Conservation (phyloP, 1,284 basidiomycete species). For the Leccinum griseonigrum region DNA sequence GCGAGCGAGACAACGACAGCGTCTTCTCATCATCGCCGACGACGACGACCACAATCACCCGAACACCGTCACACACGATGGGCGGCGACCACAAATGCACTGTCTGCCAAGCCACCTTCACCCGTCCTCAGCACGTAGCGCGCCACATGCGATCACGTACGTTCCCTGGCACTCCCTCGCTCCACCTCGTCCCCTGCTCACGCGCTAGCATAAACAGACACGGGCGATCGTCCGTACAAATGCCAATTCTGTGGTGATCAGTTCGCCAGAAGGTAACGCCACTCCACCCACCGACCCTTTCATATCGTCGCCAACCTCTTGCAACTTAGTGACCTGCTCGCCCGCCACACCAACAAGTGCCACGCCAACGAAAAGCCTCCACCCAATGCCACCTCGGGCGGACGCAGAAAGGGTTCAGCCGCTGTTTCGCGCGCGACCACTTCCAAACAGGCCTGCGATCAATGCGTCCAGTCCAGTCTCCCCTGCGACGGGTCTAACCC, state of each 20-base stretch:
- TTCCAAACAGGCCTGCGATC: slow-evolving; percentile 81
- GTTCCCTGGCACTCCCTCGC: slow-evolving; percentile 32
- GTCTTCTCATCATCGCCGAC: slow-evolving; percentile 11
- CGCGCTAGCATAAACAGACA: slow-evolving; percentile 45
- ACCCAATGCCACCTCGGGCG: slow-evolving; percentile 32
- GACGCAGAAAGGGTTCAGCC: slow-evolving; percentile 54
- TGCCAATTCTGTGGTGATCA: slow-evolving; percentile 87
- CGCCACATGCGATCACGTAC: slow-evolving; percentile 86
- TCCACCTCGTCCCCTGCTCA: slow-evolving; percentile 13
- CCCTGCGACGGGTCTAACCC: slow-evolving; percentile 80
- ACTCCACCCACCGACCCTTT: not conserved
- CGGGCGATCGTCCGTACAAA: slow-evolving; percentile 90
- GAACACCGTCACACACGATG: slow-evolving; percentile 37
- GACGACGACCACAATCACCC: slow-evolving; percentile 1
- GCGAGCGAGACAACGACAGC: slow-evolving; percentile 10
- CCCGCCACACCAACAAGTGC: slow-evolving; percentile 87
- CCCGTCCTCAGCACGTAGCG: slow-evolving; percentile 86
- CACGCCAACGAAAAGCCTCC: slow-evolving; percentile 73
- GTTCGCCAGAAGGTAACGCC: slow-evolving; percentile 77
- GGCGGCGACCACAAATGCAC: slow-evolving; percentile 73
- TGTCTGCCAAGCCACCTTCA: slow-evolving; percentile 86
- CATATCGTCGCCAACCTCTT: not conserved
- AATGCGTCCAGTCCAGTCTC: slow-evolving; percentile 78
- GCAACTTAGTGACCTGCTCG: slow-evolving; percentile 69
- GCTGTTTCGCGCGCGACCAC: slow-evolving; percentile 69